phyloP scores from a whole-genome alignment of 73 alveolate species.

The Breviolum minutum region DNA sequence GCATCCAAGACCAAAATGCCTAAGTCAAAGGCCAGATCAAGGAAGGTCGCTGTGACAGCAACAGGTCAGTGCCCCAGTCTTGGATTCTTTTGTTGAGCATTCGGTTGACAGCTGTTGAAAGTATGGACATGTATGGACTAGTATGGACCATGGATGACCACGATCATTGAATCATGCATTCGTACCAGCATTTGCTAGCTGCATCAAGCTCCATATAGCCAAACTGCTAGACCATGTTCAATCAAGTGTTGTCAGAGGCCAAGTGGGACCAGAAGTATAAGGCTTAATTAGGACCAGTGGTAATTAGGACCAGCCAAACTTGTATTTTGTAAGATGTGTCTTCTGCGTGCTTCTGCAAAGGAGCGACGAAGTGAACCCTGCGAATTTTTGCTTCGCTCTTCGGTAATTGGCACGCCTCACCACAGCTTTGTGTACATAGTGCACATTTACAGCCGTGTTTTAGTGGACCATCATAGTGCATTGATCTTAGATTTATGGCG shows the following conservation, averaged over 20 bases:
- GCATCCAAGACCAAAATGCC: not conserved
- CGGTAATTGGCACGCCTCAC: not conserved
- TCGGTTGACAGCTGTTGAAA: not conserved
- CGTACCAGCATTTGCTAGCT: too few relatives aligned
- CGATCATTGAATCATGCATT: not conserved
- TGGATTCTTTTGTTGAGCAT: not conserved
- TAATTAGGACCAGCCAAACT: too few relatives aligned
- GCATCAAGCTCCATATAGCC: too few relatives aligned
- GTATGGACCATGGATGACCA: too few relatives aligned
- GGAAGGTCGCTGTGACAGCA: not conserved
- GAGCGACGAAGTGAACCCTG: constrained; percentile 39
- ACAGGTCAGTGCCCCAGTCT: not conserved
- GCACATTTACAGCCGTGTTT: not conserved
- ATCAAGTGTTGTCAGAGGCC: not conserved
- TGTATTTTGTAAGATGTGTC: too few relatives aligned
- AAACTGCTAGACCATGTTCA: too few relatives aligned
- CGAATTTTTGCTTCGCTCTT: not conserved
- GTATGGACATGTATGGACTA: not conserved
- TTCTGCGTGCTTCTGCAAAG: not conserved
- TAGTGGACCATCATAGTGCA: not conserved
- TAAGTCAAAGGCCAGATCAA: not conserved
- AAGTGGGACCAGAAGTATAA: not conserved
- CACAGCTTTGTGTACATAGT: not conserved
- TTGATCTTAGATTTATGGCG: not conserved
- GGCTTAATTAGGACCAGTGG: too few relatives aligned